Conservation (phyloP, 1,284 basidiomycete species). For the Thecaphora thlaspeos region DNA sequence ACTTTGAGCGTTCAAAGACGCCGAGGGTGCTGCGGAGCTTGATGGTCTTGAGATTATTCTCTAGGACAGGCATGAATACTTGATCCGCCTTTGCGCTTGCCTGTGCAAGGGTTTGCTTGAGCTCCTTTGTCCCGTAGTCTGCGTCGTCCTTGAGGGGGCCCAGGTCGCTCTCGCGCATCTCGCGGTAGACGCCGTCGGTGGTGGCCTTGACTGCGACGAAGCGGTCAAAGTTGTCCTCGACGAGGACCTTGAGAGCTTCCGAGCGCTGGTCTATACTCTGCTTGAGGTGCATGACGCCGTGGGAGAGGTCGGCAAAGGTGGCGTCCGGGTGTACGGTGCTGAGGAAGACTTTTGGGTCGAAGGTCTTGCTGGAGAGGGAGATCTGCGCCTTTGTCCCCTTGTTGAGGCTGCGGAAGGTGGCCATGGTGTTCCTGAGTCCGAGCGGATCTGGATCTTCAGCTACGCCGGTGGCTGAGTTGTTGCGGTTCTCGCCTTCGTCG, state of each 20-base stretch:
- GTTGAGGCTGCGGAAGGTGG: constrained; percentile 28
- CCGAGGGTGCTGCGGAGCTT: constrained; percentile 88
- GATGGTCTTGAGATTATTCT: constrained; percentile 91
- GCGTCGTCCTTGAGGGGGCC: constrained; percentile 74
- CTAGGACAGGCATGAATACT: constrained; percentile 91
- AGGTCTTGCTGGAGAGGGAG: constrained; percentile 75
- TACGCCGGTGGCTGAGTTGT: constrained; percentile 11
- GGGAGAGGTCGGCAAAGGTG: constrained; percentile 80
- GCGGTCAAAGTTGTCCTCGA: constrained; percentile 96
- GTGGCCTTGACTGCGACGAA: constrained; percentile 97
- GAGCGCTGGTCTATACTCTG: constrained; percentile 63
- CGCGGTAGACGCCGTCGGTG: constrained; percentile 82
- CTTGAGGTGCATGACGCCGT: constrained; percentile 55
- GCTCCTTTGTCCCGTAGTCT: constrained; percentile 79
- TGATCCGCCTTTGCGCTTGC: constrained; percentile 88
- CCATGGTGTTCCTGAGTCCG: constrained; percentile 60
- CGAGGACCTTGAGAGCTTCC: constrained; percentile 87
- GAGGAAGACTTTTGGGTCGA: constrained; percentile 91
- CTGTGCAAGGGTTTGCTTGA: constrained; percentile 64
- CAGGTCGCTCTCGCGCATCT: constrained; percentile 73
- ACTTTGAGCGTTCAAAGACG: constrained; percentile 94
- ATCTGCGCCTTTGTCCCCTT: constrained; percentile 40
- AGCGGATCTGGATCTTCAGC: constrained; percentile 57
- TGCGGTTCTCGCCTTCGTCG: constrained; percentile 14
- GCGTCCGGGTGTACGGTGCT: constrained; percentile 92